A percentile compares a stretch with the other conserved stretches of the same genome.
Evolutionary conservation across 116 monocot species (phyloP).

Genomic region (Cymodocea nodosa): DNA sequence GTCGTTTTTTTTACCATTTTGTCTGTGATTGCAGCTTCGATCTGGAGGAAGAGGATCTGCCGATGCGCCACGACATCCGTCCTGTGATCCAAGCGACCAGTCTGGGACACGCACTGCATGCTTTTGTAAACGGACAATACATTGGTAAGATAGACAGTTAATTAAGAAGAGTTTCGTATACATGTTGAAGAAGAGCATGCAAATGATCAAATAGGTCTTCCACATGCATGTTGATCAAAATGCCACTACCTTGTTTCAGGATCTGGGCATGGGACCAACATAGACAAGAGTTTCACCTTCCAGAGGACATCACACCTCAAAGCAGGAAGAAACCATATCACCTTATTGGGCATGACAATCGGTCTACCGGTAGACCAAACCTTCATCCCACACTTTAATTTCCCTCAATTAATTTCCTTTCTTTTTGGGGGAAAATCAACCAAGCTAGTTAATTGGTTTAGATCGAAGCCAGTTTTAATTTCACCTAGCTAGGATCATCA

Average conservation of each 20-base stretch:
- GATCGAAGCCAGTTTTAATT: too few species aligned
- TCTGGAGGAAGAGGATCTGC: conserved; percentile 54
- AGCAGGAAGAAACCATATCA: conserved; percentile 49
- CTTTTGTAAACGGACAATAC: conserved; percentile 56
- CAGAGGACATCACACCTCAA: conserved; percentile 41
- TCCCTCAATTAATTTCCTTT: too few species aligned
- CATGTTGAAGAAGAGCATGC: too few species aligned
- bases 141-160: conserved; percentile 34
- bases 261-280: conserved; percentile 50
- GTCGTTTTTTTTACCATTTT: too few species aligned
- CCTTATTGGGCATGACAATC: conserved; percentile 39
- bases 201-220: too few species aligned
- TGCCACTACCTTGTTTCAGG: conserved; percentile 1
- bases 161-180: too few species aligned
- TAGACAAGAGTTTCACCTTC: conserved; percentile 41
- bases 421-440: too few species aligned
- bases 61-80: conserved; percentile 44
- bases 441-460: too few species aligned
- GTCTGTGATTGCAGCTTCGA: conserved; percentile 31
- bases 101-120: conserved; percentile 59
- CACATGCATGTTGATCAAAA: too few species aligned
- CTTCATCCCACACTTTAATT: too few species aligned
- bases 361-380: conserved; percentile 50
- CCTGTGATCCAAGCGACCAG: conserved; percentile 53
- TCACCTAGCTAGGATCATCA: too few species aligned